These are phyloP conservation scores for Biscogniauxia mediterranea DNA, from an alignment of 2,329 filamentous ascomycete genomes.

Conservation along the genomic window DNA sequence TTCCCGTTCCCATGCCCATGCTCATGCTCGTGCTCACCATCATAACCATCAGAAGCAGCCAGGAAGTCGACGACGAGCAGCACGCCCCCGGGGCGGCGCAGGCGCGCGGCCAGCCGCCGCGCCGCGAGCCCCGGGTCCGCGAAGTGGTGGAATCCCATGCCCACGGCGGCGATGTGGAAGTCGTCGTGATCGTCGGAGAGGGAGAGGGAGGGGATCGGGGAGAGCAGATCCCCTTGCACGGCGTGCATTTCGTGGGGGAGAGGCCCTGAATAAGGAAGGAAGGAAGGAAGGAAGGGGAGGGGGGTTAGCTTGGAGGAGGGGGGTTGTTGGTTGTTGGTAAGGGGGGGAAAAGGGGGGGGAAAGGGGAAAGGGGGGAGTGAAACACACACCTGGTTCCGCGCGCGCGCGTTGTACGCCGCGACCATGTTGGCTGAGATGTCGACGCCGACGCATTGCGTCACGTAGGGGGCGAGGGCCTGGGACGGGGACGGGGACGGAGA, in stretches of 20 bases:
- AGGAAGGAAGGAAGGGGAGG: neutral
- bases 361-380: neutral
- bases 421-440: conserved; percentile 74
- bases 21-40: conserved; percentile 43
- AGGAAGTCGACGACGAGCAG: conserved; percentile 68
- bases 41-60: too few species aligned
- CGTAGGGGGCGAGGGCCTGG: conserved; percentile 61
- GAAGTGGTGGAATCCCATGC: conserved; percentile 66
- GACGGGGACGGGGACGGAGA: too few species aligned
- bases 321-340: neutral
- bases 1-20: conserved; percentile 14
- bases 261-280: conserved; percentile 43
- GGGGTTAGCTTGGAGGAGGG: conserved; percentile 4
- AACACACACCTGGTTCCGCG: conserved; percentile 47
- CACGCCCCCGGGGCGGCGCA: conserved; percentile 63
- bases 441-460: conserved; percentile 63
- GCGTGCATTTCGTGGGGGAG: conserved; percentile 51
- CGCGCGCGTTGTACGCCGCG: conserved; percentile 61
- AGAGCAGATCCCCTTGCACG: conserved; percentile 56
- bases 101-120: conserved; percentile 55
- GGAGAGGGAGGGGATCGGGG: conserved; percentile 52
- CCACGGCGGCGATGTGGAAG: conserved; percentile 67
- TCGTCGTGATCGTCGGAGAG: conserved; percentile 53
- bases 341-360: neutral
- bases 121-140: conserved; percentile 61